Evolutionary conservation across 1,284 basidiomycete species (phyloP).

Genomic region (Mixia osmundae): DNA sequence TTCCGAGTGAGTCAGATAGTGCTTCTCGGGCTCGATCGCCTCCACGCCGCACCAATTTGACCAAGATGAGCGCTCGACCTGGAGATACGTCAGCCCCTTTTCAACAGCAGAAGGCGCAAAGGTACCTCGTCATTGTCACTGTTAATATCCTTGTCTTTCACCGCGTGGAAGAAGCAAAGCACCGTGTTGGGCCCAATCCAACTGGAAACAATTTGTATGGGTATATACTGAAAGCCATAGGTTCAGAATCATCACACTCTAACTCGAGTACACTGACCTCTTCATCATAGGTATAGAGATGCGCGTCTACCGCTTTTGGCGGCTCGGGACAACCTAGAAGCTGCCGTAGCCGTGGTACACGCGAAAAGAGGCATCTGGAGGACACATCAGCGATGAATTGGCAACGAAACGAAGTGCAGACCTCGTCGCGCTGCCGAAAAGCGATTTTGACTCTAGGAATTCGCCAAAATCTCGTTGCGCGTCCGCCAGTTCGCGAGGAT

Average conservation of each 20-base stretch:
- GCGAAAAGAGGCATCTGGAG: constrained; percentile 27
- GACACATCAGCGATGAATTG: background rate
- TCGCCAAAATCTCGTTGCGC: constrained; percentile 8
- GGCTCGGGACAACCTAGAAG: constrained; percentile 23
- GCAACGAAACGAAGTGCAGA: no score
- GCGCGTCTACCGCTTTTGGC: constrained; percentile 8
- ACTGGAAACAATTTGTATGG: constrained; percentile 78
- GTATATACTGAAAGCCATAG: constrained; percentile 39
- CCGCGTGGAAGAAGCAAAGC: constrained; percentile 83
- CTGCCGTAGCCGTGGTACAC: constrained; percentile 25
- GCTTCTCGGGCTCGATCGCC: constrained; percentile 6
- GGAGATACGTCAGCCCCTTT: constrained; percentile 27
- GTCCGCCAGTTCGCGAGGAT: constrained; percentile 7
- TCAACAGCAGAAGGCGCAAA: background rate
- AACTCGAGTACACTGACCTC: constrained; percentile 2
- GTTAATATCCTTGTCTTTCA: constrained; percentile 25
- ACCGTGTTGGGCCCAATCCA: constrained; percentile 68
- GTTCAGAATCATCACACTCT: background rate
- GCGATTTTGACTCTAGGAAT: constrained; percentile 2
- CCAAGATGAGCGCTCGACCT: constrained; percentile 51
- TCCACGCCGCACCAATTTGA: constrained; percentile 65
- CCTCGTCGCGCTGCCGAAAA: constrained; percentile 11
- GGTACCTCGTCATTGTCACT: background rate
- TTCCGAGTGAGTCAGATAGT: constrained; percentile 14
- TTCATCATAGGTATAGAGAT: no score